Conservation (phyloP, 192 early-diverging fungal genomes). For the Linnemannia schmuckeri region DNA sequence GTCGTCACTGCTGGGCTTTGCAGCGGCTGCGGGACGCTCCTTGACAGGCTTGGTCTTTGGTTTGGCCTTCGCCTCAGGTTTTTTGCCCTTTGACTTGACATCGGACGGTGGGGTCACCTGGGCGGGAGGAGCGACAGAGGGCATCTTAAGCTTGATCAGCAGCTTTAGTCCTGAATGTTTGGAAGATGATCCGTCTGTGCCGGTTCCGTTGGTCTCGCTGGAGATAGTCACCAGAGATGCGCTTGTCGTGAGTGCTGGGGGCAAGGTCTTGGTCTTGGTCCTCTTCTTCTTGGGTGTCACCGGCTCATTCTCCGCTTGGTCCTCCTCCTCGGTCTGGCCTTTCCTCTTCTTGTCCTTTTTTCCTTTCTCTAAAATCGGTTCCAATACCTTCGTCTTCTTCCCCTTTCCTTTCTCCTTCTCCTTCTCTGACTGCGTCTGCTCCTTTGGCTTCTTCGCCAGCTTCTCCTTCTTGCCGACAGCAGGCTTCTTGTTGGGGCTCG, state of each 20-base stretch:
- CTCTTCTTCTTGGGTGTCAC: not conserved
- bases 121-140: not conserved
- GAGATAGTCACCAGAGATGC: slow-evolving; percentile 23
- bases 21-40: not conserved
- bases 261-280: not conserved
- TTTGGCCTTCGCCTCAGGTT: not conserved
- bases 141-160: slow-evolving; percentile 31
- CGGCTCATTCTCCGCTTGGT: not conserved
- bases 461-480: slow-evolving; percentile 2
- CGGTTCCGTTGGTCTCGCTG: not conserved
- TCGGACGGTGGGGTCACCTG: not conserved
- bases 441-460: not conserved
- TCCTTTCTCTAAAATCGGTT: not conserved
- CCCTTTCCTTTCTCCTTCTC: slow-evolving; percentile 12
- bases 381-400: not conserved
- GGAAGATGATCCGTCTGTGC: not conserved
- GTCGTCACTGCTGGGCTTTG: slow-evolving; percentile 11
- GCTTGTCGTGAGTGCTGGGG: not conserved
- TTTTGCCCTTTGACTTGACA: not conserved
- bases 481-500: slow-evolving; percentile 26
- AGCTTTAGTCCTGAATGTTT: slow-evolving; percentile 32
- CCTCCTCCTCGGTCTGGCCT: not conserved
- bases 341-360: slow-evolving; percentile 7
- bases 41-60: not conserved
- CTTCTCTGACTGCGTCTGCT: not conserved